A percentile compares a stretch with the other conserved stretches of the same genome.
These are phyloP conservation scores for Talaromyces funiculosus DNA, from an alignment of 2,329 filamentous ascomycete genomes.

Conservation along the genomic window DNA sequence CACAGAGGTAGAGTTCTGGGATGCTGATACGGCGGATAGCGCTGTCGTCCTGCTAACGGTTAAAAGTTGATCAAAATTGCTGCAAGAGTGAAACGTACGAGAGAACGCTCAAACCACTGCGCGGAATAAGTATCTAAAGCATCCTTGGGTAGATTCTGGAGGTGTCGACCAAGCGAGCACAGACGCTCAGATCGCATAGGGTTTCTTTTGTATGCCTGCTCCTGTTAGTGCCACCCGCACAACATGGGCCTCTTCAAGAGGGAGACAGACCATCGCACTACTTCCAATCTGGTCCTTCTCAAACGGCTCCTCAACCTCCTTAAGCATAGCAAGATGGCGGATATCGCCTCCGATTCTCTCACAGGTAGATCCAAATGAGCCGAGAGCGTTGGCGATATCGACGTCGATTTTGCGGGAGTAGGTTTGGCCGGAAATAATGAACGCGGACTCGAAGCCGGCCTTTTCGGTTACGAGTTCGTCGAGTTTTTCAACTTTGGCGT, in stretches of 20 bases:
- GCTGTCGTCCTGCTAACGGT: constrained; percentile 22
- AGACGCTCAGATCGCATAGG: constrained; percentile 53
- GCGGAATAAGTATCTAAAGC: constrained; percentile 62
- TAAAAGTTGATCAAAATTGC: constrained; percentile 29
- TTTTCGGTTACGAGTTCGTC: constrained; percentile 61
- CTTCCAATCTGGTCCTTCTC: constrained; percentile 73
- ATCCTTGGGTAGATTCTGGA: constrained; percentile 48
- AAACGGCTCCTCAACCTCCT: constrained; percentile 82
- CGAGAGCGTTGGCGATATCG: constrained; percentile 72
- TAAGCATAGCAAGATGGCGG: constrained; percentile 65
- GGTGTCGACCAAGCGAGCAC: constrained; percentile 53
- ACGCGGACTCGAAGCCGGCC: constrained; percentile 57
- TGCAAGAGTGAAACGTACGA: neutral
- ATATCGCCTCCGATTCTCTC: constrained; percentile 65
- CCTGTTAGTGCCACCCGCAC: neutral
- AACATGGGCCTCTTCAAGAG: neutral
- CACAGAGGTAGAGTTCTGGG: constrained; percentile 58
- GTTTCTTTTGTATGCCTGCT: constrained; percentile 12
- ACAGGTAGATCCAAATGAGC: constrained; percentile 71
- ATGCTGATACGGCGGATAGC: constrained; percentile 49
- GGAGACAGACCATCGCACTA: constrained; percentile 47
- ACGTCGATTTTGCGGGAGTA: constrained; percentile 79
- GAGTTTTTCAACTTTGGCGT: constrained; percentile 56
- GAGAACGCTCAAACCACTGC: constrained; percentile 72
- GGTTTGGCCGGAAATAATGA: constrained; percentile 65